Base-by-base conservation (phyloP, 2,329 filamentous ascomycete species). In the Colletotrichum sp. region DNA sequence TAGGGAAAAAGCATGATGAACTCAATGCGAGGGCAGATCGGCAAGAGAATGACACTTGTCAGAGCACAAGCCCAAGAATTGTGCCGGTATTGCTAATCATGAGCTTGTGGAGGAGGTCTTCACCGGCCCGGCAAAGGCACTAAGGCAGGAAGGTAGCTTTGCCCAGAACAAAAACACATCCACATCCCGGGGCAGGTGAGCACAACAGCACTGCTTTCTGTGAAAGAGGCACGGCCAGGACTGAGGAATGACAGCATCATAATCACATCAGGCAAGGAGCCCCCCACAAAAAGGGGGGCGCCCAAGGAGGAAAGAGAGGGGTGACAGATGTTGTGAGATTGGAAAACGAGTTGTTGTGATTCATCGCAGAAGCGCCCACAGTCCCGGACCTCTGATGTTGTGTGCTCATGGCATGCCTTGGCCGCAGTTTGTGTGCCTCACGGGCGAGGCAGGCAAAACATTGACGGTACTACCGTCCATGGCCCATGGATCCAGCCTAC, bases 361-460 rank as follows among this genome's bases (percentile, higher is more conserved):
- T 76, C 64, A 73, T 44, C 18, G 24, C 24, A 59, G 59, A 68
- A 57, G 70, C 70, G 70, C 44, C 32, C 72, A 26, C 39, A 15
- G n/a, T 36, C 57, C 64, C 64, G 70, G 73, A 55, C 44, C 57
- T 68, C 64, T 68, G 57, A 76, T 73, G 64, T 28, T 59, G 44
- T 59, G 68, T 62, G 68, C 24, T 72, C 62, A 30, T 49, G 32
- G 55, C 57, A 44, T 52, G 44, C n/a, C 73, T 76, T 76, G 70
- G 73, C 73, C 64, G 73, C 73, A 73, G n/a, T 24, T 52, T 68
- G 21, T 65, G 57, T 64, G 70, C 59, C 70, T 68, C 57, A 73
- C 30, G 64, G 64, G 28, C 26, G 70, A 64, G 57, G 57, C 44
- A 49, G 63, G 52, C 34, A 36, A 36, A 34, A 68, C 55, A 18